phyloP scores from a whole-genome alignment of 2,329 filamentous ascomycete species.

The Claviceps digitariae region DNA sequence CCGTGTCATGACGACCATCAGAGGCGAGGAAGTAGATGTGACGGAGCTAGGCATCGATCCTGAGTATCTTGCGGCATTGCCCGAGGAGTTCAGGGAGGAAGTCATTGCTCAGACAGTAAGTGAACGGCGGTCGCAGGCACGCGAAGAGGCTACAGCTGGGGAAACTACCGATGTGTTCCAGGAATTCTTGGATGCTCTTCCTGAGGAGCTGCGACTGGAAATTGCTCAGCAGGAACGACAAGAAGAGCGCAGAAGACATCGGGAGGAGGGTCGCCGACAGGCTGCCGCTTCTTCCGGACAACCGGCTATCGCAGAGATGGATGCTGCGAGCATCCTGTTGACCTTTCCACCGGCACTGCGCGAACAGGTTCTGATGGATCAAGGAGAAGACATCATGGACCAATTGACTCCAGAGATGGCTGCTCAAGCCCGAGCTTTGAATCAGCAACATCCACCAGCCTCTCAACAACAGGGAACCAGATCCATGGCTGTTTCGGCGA shows the following conservation, averaged over 20 bases:
- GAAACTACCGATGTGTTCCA: conserved; percentile 76
- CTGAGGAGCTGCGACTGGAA: conserved; percentile 78
- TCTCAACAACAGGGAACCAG: conserved; percentile 16
- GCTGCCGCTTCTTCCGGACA: conserved; percentile 42
- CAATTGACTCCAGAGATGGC: conserved; percentile 76
- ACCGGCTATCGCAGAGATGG: conserved; percentile 54
- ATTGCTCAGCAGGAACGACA: conserved; percentile 81
- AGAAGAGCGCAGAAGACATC: conserved; percentile 77
- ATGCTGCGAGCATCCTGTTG: conserved; percentile 80
- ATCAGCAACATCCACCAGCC: conserved; percentile 24
- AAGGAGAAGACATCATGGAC: conserved; percentile 76
- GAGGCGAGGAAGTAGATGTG: conserved; percentile 81
- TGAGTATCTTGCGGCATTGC: conserved; percentile 92
- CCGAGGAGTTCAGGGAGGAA: conserved; percentile 90
- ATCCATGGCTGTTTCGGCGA: conserved; percentile 15
- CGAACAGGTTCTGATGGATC: conserved; percentile 78
- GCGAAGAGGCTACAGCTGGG: conserved; percentile 53
- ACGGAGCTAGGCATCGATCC: conserved; percentile 89
- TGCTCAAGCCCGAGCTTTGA: conserved; percentile 66
- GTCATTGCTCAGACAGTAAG: conserved; percentile 86
- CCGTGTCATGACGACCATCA: conserved; percentile 69
- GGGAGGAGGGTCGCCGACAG: conserved; percentile 65
- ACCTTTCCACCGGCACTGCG: conserved; percentile 76
- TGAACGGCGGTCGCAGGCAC: conserved; percentile 64
- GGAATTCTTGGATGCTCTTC: conserved; percentile 87